These are phyloP conservation scores for Zymoseptoria pseudotritici DNA, from an alignment of 2,329 filamentous ascomycete genomes.

Conservation along the genomic window DNA sequence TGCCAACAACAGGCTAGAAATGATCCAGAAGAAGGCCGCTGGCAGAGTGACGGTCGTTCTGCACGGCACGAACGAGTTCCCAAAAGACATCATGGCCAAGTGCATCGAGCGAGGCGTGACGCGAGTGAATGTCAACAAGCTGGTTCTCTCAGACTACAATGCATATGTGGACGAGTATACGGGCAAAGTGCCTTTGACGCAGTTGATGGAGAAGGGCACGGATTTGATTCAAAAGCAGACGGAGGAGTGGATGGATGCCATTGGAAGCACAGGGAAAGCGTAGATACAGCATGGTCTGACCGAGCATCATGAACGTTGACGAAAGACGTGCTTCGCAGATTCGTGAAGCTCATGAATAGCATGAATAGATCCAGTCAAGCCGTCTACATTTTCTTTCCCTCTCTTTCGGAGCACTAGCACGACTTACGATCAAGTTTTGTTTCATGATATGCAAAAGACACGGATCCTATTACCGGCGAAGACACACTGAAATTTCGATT, in stretches of 20 bases:
- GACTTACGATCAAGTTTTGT: too few relatives aligned
- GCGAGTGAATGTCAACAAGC: constrained; percentile 54
- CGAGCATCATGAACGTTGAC: not conserved
- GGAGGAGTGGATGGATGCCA: constrained; percentile 48
- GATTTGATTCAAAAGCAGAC: constrained; percentile 48
- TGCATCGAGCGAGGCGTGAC: constrained; percentile 50
- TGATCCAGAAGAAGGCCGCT: constrained; percentile 44
- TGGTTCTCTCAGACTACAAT: constrained; percentile 46
- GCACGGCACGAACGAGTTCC: constrained; percentile 53
- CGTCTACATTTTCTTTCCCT: too few relatives aligned
- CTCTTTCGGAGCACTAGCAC: too few relatives aligned
- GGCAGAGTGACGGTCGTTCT: constrained; percentile 46
- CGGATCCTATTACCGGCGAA: not conserved
- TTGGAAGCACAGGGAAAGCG: constrained; percentile 18
- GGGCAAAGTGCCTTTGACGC: constrained; percentile 46
- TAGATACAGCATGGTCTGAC: not conserved
- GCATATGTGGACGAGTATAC: constrained; percentile 43
- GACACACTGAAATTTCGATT: not conserved
- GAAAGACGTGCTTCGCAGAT: not conserved
- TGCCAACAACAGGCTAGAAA: constrained; percentile 29
- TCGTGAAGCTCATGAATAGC: not conserved
- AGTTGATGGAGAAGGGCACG: constrained; percentile 49
- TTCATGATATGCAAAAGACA: too few relatives aligned
- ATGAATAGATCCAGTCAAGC: not conserved
- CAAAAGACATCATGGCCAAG: constrained; percentile 46